These are phyloP conservation scores for Fusarium albosuccineum DNA, from an alignment of 2,329 filamentous ascomycete species.

Conservation along the genomic window DNA sequence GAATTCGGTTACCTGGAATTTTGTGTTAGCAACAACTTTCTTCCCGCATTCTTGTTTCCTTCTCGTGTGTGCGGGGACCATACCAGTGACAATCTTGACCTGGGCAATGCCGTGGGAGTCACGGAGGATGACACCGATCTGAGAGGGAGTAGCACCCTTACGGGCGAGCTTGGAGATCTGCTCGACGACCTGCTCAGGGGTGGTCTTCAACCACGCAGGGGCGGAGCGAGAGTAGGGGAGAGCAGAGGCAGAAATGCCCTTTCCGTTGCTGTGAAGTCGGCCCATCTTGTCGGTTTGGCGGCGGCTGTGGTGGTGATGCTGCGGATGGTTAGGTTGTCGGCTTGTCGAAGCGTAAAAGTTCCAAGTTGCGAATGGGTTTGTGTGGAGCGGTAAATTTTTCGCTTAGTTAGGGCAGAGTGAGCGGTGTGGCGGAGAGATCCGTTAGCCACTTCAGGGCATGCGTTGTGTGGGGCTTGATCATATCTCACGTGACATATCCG, in stretches of 20 bases:
- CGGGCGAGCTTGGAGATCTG: constrained; percentile 99
- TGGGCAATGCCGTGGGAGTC: constrained; percentile 98
- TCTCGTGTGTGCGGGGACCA: constrained; percentile 49
- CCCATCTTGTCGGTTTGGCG: constrained; percentile 77
- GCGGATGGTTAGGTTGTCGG: constrained; percentile 47
- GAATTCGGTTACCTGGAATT: constrained; percentile 93
- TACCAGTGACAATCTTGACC: constrained; percentile 97
- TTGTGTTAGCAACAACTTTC: constrained; percentile 52
- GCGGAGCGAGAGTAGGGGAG: constrained; percentile 95
- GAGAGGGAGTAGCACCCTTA: constrained; percentile 98
- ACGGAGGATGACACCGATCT: constrained; percentile 98
- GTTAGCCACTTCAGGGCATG: constrained; percentile 4
- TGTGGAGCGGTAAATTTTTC: constrained; percentile 59
- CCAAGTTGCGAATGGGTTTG: constrained; percentile 45
- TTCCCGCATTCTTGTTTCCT: too few relatives aligned
- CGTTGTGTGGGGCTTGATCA: neutral
- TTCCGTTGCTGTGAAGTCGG: constrained; percentile 99
- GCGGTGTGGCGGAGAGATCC: constrained; percentile 25
- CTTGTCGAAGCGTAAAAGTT: constrained; percentile 43
- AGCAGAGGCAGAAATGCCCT: constrained; percentile 97
- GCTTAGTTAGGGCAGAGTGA: constrained; percentile 61
- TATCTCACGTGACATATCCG: constrained; percentile 31
- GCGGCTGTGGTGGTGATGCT: constrained; percentile 54
- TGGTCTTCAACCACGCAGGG: constrained; percentile 98
- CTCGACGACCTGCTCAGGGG: constrained; percentile 97